Evolutionary conservation across 176 grass and related monocot genomes (phyloP), one percentile per base, ranked within the genome.

Genomic region (Otatea glauca): DNA sequence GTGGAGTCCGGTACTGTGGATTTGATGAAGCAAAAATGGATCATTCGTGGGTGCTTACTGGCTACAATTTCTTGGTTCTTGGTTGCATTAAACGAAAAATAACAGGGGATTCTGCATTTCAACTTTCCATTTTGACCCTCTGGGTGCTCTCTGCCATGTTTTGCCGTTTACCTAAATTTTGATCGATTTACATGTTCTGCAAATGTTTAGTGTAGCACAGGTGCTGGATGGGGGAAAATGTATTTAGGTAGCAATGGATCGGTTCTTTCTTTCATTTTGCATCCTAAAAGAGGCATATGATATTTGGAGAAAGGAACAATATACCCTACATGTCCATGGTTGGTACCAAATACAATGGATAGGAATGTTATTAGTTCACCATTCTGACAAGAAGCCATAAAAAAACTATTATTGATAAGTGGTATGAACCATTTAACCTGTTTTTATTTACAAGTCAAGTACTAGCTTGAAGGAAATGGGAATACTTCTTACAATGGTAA

Each of bases 331-430:
- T 86, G 44, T 64, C 67, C 68, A 51, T 86, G 67, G 44, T 20
- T 73, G 34, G 35, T 73, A 77, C 24, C 24, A 8, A 5, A 65
- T 72, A 2, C 27, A 39, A 1, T 83, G 47, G 47, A 65, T 15
- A 54, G 17, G 54, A 29, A 71, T 43, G 18, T 23, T 88, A 68
- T 51, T 83, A 83, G 7, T 70, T 51, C 11, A 61, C 60, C 63
- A 24, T 34, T 83, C 78, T 76, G 68, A 73, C 27, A 37, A n/a
- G 3, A 64, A 53, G 50, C 70, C 51, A 41, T 78, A 37, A 83
- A 42, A 53, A 86, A 32, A 62, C 21, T 72, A 76, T 20, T 34
- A 16, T 13, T 32, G 32, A 37, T 25, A 24, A 15, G 58, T 20
- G 11, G 38, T 73, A 59, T 39, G 50, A 38, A 34, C 61, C 29